phyloP scores from a whole-genome alignment of 306 rosid genomes.

The Glycine tomentella region DNA sequence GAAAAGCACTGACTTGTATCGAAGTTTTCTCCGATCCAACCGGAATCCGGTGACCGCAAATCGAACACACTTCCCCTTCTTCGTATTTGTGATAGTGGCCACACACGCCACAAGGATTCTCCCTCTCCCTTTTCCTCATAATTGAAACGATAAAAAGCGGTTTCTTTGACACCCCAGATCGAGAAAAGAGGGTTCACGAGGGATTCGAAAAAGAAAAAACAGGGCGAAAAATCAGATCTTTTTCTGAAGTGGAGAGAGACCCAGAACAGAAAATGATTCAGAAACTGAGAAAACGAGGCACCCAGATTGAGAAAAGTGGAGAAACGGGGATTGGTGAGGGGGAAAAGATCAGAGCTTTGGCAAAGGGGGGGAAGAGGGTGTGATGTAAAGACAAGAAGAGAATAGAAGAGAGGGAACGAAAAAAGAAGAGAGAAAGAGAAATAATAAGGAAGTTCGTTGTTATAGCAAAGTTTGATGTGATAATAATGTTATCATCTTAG shows the following conservation, averaged over 20 bases:
- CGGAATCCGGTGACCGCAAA: constrained; percentile 93
- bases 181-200: too few relatives aligned
- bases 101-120: constrained; percentile 96
- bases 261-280: constrained; percentile 47
- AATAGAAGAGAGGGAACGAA: neutral
- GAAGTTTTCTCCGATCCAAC: constrained; percentile 74
- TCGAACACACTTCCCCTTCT: constrained; percentile 97
- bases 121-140: constrained; percentile 99
- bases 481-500: constrained; percentile 16
- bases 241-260: constrained; percentile 1
- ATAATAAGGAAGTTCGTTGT: constrained; percentile 17
- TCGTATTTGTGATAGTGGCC: constrained; percentile 98
- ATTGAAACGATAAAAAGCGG: constrained; percentile 4
- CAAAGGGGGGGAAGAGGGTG: constrained; percentile 11
- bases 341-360: constrained; percentile 40
- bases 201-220: neutral
- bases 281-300: constrained; percentile 35
- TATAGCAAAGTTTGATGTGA: neutral
- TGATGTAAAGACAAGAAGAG: neutral
- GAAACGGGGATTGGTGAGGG: too few relatives aligned
- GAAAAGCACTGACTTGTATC: constrained; percentile 85
- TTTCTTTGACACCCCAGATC: constrained; percentile 51
- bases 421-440: neutral
- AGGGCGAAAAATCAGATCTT: constrained; percentile 38
- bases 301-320: constrained; percentile 50